A percentile compares a stretch with the other conserved stretches of the same genome.
Conservation (phyloP, 2,329 filamentous ascomycete genomes). For the Calonectria crousiana region DNA sequence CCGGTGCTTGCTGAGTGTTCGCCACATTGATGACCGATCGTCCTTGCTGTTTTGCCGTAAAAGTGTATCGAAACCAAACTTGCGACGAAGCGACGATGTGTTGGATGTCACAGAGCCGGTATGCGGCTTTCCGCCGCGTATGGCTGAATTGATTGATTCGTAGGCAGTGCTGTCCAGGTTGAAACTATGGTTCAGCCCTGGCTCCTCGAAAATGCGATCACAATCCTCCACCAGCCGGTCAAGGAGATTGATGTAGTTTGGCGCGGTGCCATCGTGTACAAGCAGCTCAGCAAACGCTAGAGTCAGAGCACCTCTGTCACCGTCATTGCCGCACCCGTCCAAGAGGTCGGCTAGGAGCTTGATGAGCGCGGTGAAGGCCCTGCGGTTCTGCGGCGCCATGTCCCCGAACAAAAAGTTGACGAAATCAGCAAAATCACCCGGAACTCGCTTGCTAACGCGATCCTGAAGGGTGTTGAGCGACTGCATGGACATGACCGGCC, state of each 20-base stretch:
- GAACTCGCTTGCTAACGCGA: conserved; percentile 73
- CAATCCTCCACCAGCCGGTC: conserved; percentile 92
- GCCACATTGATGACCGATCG: conserved; percentile 84
- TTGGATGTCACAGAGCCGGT: conserved; percentile 86
- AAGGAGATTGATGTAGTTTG: conserved; percentile 88
- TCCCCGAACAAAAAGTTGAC: conserved; percentile 74
- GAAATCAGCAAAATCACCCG: conserved; percentile 79
- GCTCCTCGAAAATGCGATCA: conserved; percentile 85
- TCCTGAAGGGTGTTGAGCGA: conserved; percentile 81
- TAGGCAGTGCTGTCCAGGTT: conserved; percentile 57
- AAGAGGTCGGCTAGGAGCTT: conserved; percentile 89
- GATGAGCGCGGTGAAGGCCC: conserved; percentile 86
- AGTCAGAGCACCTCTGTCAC: conserved; percentile 88
- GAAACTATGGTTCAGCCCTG: conserved; percentile 56
- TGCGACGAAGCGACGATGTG: conserved; percentile 84
- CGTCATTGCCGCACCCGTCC: conserved; percentile 90
- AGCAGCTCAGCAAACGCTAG: conserved; percentile 90
- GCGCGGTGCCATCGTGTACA: conserved; percentile 80
- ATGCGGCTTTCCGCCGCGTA: conserved; percentile 69
- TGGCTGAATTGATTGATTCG: conserved; percentile 70
- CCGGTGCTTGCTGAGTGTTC: conserved; percentile 88
- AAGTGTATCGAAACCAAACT: conserved; percentile 83
- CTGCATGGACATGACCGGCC: conserved; percentile 80
- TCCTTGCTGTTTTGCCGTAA: conserved; percentile 84
- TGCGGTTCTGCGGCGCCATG: conserved; percentile 76